phyloP scores from a whole-genome alignment of 371 early-diverging fungal species.

The Ordospora pajunii region DNA sequence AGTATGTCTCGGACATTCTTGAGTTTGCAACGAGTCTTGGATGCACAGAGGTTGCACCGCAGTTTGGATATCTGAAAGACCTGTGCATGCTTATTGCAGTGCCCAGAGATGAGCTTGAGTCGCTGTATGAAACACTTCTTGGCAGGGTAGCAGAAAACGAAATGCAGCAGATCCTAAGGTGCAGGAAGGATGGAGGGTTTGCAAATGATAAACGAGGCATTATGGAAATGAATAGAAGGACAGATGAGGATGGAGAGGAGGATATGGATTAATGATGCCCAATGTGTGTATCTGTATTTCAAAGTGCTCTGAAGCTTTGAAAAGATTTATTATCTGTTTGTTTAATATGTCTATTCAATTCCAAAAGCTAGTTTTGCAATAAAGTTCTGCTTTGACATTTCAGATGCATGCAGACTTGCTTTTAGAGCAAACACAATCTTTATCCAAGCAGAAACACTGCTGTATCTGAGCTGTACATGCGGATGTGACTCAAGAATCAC shows the following conservation, averaged over 20 bases:
- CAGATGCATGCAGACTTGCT: neutral
- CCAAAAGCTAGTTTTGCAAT: neutral
- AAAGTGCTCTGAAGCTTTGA: too few species aligned
- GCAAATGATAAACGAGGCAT: neutral
- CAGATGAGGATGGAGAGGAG: too few species aligned
- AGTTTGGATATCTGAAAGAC: conserved; percentile 15
- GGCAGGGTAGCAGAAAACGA: conserved; percentile 29
- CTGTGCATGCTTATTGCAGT: conserved; percentile 26
- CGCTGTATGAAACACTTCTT: neutral
- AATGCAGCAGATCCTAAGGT: conserved; percentile 21
- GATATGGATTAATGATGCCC: too few species aligned
- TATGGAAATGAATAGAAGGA: too few species aligned
- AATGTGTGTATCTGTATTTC: too few species aligned
- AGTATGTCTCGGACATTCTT: conserved; percentile 17
- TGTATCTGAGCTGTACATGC: neutral
- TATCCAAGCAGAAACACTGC: neutral
- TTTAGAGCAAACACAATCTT: neutral
- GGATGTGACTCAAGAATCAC: neutral
- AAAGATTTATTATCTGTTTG: too few species aligned
- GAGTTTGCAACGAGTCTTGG: conserved; percentile 14
- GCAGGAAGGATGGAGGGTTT: conserved; percentile 32
- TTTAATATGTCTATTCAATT: neutral
- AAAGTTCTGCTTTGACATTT: neutral
- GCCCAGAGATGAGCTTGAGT: conserved; percentile 5
- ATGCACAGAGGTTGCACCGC: neutral